Evolutionary conservation across 805 yeast genomes (phyloP), one percentile per base, ranked within the genome.

Genomic region (Zygosaccharomyces lentus): DNA sequence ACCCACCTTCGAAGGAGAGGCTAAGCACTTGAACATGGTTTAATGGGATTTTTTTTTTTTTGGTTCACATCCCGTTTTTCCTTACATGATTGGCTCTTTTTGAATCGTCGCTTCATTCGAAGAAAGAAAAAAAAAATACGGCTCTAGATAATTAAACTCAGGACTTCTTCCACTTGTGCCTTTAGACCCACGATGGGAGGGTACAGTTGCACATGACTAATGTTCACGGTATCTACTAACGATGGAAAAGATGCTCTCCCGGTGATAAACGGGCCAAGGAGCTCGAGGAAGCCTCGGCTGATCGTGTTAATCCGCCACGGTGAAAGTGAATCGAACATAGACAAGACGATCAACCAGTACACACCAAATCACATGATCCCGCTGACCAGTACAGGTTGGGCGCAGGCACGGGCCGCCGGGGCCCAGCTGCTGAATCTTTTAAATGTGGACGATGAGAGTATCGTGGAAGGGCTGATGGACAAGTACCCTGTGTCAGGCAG

Each of bases 301-400:
- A 87, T 90, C 23, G 70, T 90, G 42, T 71, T 90, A 23, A 81
- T 90, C 9, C 80, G 97, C 53, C 97, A 90, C 62, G 97, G 97
- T 21, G 96, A 90, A 60, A 84, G 93, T 4, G 95, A 87, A 59
- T 95, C 96, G 7, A 90, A 90, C 66, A 79, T 75, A 46, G 95
- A 90, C 65, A 89, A 90, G 61, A 68, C 80, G 1, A 89, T 90
- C 43, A 90, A 90, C 63, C 72, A 83, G 46, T 73, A 74, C 58
- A 77, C 82, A 1, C 88, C 96, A 1, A 90, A 90, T 64, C 97
- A 90, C 66, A 70, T 76, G 55, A 83, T 90, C 3, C 77, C 84
- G 5, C 68, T 90, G 40, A 90, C 97, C 0, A 73, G 69, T 8
- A 68, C 71, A 9, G 97, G 97, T 0, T 84, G 80, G 58, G 52